These are phyloP conservation scores for Annona cherimola DNA, from an alignment of 164 flowering plant species.

Conservation along the genomic window DNA sequence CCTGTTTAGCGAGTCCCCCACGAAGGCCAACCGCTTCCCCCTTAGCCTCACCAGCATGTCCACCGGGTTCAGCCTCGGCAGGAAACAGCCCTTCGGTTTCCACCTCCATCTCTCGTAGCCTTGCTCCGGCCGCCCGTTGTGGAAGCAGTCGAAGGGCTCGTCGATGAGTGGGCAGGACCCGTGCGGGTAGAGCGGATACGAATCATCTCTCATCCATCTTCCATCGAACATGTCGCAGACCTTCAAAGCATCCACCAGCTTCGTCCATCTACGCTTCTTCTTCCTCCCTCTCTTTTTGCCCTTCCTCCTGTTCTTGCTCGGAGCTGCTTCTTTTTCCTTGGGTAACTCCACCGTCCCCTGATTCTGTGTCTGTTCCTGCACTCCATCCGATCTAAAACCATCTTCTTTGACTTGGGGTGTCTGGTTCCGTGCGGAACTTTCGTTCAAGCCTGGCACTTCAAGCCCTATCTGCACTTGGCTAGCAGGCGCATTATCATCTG, in stretches of 20 bases:
- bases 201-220: conserved; percentile 39
- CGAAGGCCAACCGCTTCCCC: conserved; percentile 44
- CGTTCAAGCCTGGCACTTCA: no score
- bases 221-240: conserved; percentile 46
- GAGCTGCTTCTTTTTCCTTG: no score
- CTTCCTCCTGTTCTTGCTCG: no score
- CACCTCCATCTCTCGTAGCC: conserved; percentile 35
- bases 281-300: no score
- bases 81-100: conserved; percentile 41
- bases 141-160: conserved; percentile 47
- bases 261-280: conserved; percentile 4
- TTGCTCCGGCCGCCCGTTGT: conserved; percentile 49
- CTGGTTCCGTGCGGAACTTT: no score
- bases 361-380: no score
- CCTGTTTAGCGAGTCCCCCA: conserved; percentile 50
- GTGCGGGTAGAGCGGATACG: conserved; percentile 35
- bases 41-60: conserved; percentile 33
- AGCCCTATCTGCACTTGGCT: no score
- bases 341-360: no score
- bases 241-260: neutral
- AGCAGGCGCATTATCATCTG: no score
- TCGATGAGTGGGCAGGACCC: conserved; percentile 59
- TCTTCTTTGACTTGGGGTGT: no score
- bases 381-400: no score
- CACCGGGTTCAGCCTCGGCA: conserved; percentile 42